Evolutionary conservation across 768 basidiomycete genomes (phyloP).

Genomic region (Tulasnella calospora): DNA sequence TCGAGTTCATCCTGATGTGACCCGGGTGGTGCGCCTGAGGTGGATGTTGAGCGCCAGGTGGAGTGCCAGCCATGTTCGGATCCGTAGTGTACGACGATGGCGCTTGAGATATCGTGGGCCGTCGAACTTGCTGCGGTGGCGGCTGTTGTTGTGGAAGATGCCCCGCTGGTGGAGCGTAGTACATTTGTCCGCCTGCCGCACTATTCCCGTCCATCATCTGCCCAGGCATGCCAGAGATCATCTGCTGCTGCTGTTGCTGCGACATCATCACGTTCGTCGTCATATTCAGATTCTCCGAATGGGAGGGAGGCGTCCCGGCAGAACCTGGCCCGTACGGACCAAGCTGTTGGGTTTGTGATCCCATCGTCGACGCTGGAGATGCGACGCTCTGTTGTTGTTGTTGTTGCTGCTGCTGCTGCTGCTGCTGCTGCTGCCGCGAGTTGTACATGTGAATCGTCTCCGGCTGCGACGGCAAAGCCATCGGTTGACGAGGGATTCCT

Average conservation of each 20-base stretch:
- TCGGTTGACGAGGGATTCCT: background rate
- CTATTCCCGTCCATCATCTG: background rate
- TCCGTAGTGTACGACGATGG: background rate
- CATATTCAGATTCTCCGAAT: background rate
- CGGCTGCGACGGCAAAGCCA: background rate
- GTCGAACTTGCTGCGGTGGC: background rate
- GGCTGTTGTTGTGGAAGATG: background rate
- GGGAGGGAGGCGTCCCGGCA: background rate
- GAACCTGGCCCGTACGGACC: background rate
- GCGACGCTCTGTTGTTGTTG: background rate
- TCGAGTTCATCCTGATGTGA: background rate
- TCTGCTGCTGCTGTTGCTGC: background rate
- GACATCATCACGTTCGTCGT: background rate
- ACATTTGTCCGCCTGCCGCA: background rate
- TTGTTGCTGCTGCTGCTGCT: background rate
- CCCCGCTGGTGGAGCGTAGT: background rate
- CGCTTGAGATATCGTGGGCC: background rate
- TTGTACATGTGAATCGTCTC: background rate
- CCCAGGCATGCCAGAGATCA: background rate
- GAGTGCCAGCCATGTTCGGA: background rate
- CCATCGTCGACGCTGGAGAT: background rate
- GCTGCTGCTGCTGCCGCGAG: background rate
- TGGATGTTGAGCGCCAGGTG: background rate
- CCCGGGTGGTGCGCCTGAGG: background rate
- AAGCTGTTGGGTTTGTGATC: constrained; percentile 2